Percentiles rank a stretch among this genome's conserved stretches.
These are phyloP conservation scores for Ophiocordyceps sinensis DNA, from an alignment of 2,329 filamentous ascomycete genomes.

Conservation along the genomic window DNA sequence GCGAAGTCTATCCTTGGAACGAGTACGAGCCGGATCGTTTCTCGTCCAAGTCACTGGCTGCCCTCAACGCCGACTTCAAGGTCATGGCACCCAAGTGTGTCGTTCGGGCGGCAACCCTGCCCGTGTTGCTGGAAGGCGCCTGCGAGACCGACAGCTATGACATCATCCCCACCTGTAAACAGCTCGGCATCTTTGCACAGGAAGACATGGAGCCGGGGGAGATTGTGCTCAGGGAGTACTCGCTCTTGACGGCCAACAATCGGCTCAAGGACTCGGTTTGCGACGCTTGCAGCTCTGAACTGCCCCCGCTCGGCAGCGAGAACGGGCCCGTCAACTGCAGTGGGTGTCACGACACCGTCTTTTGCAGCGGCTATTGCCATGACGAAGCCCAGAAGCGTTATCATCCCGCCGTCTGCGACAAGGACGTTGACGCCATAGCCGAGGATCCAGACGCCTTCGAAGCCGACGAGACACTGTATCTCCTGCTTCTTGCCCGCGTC, in stretches of 20 bases:
- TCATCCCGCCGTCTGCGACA: conserved; percentile 51
- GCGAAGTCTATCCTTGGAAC: conserved; percentile 60
- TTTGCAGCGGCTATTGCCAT: conserved; percentile 47
- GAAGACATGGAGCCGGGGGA: conserved; percentile 67
- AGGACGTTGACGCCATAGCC: conserved; percentile 49
- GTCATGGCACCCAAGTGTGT: conserved; percentile 68
- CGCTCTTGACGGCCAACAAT: conserved; percentile 78
- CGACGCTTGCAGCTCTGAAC: conserved; percentile 69
- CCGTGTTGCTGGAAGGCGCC: conserved; percentile 47
- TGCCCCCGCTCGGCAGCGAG: conserved; percentile 44
- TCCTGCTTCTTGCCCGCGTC: conserved; percentile 46
- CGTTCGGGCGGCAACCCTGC: conserved; percentile 61
- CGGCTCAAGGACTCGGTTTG: conserved; percentile 75
- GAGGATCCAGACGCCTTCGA: conserved; percentile 48
- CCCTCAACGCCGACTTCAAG: conserved; percentile 57
- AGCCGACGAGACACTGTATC: conserved; percentile 45
- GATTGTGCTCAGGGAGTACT: conserved; percentile 65
- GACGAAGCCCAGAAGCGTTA: conserved; percentile 43
- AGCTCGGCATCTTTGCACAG: conserved; percentile 83
- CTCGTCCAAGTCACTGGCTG: conserved; percentile 50
- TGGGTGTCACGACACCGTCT: conserved; percentile 51
- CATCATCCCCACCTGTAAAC: conserved; percentile 47
- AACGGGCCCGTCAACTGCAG: conserved; percentile 36
- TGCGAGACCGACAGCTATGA: conserved; percentile 33
- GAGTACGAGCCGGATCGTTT: conserved; percentile 54